A percentile compares a stretch with the other conserved stretches of the same genome.
Evolutionary conservation across 1,284 basidiomycete species (phyloP).

Genomic region (Ustilago bromivora): DNA sequence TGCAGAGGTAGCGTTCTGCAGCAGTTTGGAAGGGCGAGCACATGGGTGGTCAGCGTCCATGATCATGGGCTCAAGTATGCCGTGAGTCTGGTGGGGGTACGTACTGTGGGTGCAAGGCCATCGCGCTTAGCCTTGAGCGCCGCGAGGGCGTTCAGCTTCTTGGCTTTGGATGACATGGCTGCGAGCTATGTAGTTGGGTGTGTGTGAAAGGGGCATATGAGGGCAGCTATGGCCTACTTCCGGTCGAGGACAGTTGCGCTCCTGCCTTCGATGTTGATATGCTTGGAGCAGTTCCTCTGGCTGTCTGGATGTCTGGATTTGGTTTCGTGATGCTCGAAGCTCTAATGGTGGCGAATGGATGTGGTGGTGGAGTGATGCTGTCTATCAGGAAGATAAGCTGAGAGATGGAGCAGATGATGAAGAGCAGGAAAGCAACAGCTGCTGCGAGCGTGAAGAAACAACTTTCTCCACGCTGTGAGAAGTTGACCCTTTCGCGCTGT

Average conservation of each 20-base stretch:
- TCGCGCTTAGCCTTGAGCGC: conserved; percentile 66
- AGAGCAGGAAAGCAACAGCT: background rate
- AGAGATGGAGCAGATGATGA: background rate
- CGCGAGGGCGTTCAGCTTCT: conserved; percentile 62
- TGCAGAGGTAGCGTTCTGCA: conserved; percentile 23
- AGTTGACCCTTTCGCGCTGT: background rate
- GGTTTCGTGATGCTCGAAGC: background rate
- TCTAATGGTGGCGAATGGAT: background rate
- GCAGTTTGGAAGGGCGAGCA: background rate
- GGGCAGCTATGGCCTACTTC: background rate
- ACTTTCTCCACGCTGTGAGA: background rate
- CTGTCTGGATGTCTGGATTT: background rate
- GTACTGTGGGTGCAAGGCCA: conserved; percentile 43
- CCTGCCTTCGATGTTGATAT: background rate
- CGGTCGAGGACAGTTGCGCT: background rate
- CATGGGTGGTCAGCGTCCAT: background rate
- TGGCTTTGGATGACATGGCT: conserved; percentile 53
- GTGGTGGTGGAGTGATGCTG: background rate
- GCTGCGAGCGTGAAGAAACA: too few species aligned
- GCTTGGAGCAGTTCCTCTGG: background rate
- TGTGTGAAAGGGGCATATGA: background rate
- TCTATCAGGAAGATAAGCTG: background rate
- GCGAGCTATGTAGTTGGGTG: background rate
- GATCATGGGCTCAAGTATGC: background rate
- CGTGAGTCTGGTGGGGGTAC: conserved; percentile 1